Evolutionary conservation across 139 green algal species (phyloP), one percentile per base, ranked within the genome.

Genomic region (Ettlia oleoabundans): DNA sequence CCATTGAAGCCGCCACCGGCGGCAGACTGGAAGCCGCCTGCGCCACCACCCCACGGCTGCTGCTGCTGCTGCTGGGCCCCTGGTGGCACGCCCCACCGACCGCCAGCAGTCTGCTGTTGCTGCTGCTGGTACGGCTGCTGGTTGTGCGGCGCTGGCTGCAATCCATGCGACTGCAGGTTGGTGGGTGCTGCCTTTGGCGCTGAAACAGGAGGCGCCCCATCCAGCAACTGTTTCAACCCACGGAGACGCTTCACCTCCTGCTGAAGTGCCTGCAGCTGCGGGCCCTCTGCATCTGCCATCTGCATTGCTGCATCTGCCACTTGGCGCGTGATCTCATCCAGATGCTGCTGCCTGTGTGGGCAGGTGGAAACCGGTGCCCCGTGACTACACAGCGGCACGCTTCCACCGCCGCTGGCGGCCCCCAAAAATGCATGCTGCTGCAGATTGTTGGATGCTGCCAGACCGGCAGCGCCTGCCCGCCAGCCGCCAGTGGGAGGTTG

Each of bases 321-420:
- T 41, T 78, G 32, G 18, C 21, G 32, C 32, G 61, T 83, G 21
- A 88, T n/a, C 8, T 86, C 67, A 22, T 58, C 28, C 55, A 90
- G 76, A 63, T 90, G 86, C 40, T 76, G 61, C 72, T 78, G 41
- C 26, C 74, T 37, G 65, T 89, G 83, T 22, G 13, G 15, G 81
- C 85, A 89, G 21, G 30, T 26, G 2, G 35, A 4, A 15, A 78
- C 71, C 1, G 81, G 62, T 9, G 80, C 18, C 32, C 82, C 82
- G 41, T 87, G 82, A 32, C 69, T 63, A 65, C 82, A 87, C 35
- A 32, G 37, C 22, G 38, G 32, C 26, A n/a, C n/a, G n/a, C n/a
- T n/a, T n/a, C n/a, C n/a, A n/a, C n/a, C n/a, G n/a, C n/a, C n/a
- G 47, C 47, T 15, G 47, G 47, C 47, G 47, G 47, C 47, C 13